Evolutionary conservation across 805 yeast genomes (phyloP), one percentile per base, ranked within the genome.

Genomic region (Yarrowia sp.): DNA sequence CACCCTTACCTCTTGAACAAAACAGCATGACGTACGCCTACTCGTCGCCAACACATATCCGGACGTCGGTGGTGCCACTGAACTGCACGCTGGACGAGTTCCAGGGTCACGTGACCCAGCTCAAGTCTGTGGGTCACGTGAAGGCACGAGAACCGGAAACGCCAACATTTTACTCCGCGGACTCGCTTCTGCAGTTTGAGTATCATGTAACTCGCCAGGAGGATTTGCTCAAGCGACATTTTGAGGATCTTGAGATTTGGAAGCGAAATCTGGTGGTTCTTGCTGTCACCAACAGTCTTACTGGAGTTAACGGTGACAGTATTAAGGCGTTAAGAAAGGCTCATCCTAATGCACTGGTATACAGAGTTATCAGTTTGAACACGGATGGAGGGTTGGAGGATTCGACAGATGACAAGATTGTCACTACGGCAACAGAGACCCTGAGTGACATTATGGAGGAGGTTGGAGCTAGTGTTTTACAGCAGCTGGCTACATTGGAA

Each of bases 221-320:
- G 33, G 63, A 58, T 21, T 8, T 24, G 32, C 32, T 43, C 22
- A 58, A 58, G 40, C 51, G 51, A 2, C 51, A 58, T 30, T 58
- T 93, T 44, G 90, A 88, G 69, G 98, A 93, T 74, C 85, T 93
- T 68, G 98, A 95, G 75, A 96, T 97, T 0, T 91, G 83, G 75
- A 77, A 98, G 61, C 90, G 91, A 71, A 84, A 89, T 0, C 83
- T 90, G 69, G 68, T 72, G 51, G 77, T 75, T 1, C 72, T 85
- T 49, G 88, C 85, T 4, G 68, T 85, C 26, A 72, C 75, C 1
- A 76, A 78, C 28, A 73, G 73, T 65, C 70, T 71, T 10, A 67
- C 70, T 12, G 73, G 72, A 1, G 67, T 62, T 0, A 10, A n/a
- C 7, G 19, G 24, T 9, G 40, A 49, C 10, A 32, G 35, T 16